Evolutionary conservation across 2,329 filamentous ascomycete species (phyloP).

Genomic region (Cytospora chrysosperma): DNA sequence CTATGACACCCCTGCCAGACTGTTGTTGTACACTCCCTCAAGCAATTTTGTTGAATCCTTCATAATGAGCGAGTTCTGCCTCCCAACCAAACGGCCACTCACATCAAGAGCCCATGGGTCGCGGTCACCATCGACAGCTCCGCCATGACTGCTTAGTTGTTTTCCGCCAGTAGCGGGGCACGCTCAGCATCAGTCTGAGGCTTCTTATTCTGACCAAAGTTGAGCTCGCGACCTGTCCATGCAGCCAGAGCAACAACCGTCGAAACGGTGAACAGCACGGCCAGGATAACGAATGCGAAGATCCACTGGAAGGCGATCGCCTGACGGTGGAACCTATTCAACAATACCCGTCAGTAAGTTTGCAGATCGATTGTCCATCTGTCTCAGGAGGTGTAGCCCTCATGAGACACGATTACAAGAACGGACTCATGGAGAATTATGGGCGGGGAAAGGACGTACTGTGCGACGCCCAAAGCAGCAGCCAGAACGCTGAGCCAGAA

Average conservation of each 20-base stretch:
- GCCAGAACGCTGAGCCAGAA: slow-evolving; percentile 73
- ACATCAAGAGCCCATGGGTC: background rate
- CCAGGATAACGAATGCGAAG: slow-evolving; percentile 84
- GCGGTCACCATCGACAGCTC: background rate
- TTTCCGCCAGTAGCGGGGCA: slow-evolving; percentile 59
- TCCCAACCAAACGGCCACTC: background rate
- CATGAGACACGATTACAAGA: too few relatives aligned
- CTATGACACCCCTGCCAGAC: background rate
- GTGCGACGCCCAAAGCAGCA: slow-evolving; percentile 73
- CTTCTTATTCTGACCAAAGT: slow-evolving; percentile 45
- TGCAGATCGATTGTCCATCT: too few relatives aligned
- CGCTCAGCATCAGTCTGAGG: slow-evolving; percentile 53
- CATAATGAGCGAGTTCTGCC: background rate
- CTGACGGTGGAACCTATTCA: slow-evolving; percentile 57
- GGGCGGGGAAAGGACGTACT: slow-evolving; percentile 36
- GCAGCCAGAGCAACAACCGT: slow-evolving; percentile 63
- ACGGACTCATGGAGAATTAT: too few relatives aligned
- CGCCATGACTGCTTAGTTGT: slow-evolving; percentile 35
- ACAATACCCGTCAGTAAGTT: too few relatives aligned
- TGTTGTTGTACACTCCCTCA: background rate
- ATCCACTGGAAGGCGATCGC: slow-evolving; percentile 86
- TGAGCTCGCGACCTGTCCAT: slow-evolving; percentile 57
- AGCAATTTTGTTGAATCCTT: background rate
- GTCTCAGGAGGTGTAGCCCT: too few relatives aligned
- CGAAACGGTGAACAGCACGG: slow-evolving; percentile 68